Evolutionary conservation across 2,329 filamentous ascomycete species (phyloP), one percentile per base, ranked within the genome.

Genomic region (Cercospora berteroae): DNA sequence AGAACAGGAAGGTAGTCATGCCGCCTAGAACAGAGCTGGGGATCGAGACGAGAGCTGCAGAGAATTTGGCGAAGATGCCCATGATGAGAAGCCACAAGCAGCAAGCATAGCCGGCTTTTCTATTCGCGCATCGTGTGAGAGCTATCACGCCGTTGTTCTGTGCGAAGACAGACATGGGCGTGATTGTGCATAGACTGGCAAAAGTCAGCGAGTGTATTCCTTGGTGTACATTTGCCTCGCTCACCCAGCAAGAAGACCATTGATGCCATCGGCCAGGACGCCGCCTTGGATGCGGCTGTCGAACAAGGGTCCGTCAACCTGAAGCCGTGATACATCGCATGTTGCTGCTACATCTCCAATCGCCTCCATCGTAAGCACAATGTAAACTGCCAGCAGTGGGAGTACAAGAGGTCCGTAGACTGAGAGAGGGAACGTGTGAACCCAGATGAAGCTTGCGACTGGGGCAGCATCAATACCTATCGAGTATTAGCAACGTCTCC

Each of bases 61-160:
- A 91, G 72, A 94, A 94, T 79, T 95, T 95, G 72, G 90, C 87
- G 73, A 94, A 93, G 68, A 95, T 82, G 16, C 92, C 92, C 87
- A 93, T 93, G 71, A 95, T 78, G 69, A 95, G 80, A 10, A 95
- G 85, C 82, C 93, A 93, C 74, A 90, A 83, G 77, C 87, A 93
- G 76, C 89, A 90, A 59, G 89, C 90, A 77, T 93, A 93, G 4
- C 92, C 92, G 5, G 91, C 92, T 57, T 88, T 90, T 63, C 92
- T 87, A 77, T 93, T 94, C 0, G 92, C 92, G 77, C 91, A 94
- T 16, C 91, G 86, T 0, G 92, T 95, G 55, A 95, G 83, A 0
- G 91, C 90, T 68, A 95, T 94, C 61, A 94, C 90, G 39, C 91
- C 91, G 77, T 94, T 94, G 81, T 94, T 94, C 78, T 94, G 91